Base-by-base conservation (phyloP, 192 early-diverging fungal species). In the Coemansia guatemalensis region DNA sequence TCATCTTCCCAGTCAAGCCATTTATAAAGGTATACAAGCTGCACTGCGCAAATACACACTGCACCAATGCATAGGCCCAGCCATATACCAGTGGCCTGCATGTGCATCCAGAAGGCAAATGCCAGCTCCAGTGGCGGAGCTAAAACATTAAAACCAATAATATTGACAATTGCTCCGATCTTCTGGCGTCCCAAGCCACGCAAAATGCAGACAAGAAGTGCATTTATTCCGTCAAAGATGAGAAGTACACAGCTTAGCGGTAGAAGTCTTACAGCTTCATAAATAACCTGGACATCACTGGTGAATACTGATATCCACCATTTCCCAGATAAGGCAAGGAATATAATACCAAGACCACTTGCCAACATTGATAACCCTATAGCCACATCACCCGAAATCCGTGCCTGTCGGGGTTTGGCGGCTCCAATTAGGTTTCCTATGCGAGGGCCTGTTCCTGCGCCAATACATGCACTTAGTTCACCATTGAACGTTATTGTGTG, bases 341-440 rank as follows among this genome's bases (percentile, higher is more conserved):
- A 55, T 8, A 59, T 21, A 8, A 58, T 53, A 18, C 53, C 53
- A 0, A 55, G 17, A 0, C 26, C 18, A 5, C 85, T 87, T 39
- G 89, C 70, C 0, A 85, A 56, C 1, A 87, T 55, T 0, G 88
- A 71, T 41, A 86, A 67, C 2, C 74, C 26, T n/a, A 90, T 65
- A 8, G 85, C 80, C 26, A 80, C 67, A 6, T 71, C 55, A 21
- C 76, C 56, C 0, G 86, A 62, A 93, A 56, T 90, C 74, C 76
- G 77, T 5, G 89, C 88, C n/a, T 81, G 75, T 1, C 60, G 47
- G 14, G 81, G 59, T 24, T 82, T 81, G 20, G 65, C 81, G 32
- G 83, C 84, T 3, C 90, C 88, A 11, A 89, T 68, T 23, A 89
- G 64, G 58, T 88, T 86, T 24, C 89, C 93, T 29, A 95, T 87